These are phyloP conservation scores for Penicillium paneum DNA, from an alignment of 2,329 filamentous ascomycete genomes.

Conservation along the genomic window DNA sequence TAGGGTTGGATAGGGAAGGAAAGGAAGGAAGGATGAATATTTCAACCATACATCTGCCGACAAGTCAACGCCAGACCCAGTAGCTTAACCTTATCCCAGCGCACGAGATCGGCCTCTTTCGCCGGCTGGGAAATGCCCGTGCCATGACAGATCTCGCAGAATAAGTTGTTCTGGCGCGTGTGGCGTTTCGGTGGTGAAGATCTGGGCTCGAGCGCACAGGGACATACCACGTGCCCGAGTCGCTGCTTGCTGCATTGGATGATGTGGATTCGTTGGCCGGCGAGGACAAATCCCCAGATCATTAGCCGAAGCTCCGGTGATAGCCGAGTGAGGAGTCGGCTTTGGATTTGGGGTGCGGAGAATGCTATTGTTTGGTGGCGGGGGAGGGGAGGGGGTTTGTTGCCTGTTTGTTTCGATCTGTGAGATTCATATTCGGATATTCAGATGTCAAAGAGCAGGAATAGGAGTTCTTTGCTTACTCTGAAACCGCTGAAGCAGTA, in stretches of 20 bases:
- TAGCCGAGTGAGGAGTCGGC: slow-evolving; percentile 30
- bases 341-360: slow-evolving; percentile 24
- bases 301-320: slow-evolving; percentile 37
- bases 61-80: slow-evolving; percentile 33
- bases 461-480: slow-evolving; percentile 26
- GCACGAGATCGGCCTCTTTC: slow-evolving; percentile 18
- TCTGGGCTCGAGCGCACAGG: slow-evolving; percentile 1
- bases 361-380: slow-evolving; percentile 10
- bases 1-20: not conserved
- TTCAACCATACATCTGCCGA: slow-evolving; percentile 34
- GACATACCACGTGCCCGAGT: slow-evolving; percentile 35
- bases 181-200: not conserved
- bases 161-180: not conserved
- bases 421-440: slow-evolving; percentile 7
- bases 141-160: slow-evolving; percentile 37
- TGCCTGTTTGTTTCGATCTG: slow-evolving; percentile 18
- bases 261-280: slow-evolving; percentile 34
- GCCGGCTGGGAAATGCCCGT: slow-evolving; percentile 27
- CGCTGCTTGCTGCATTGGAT: slow-evolving; percentile 32
- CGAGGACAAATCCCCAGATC: slow-evolving; percentile 37
- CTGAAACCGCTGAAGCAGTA: slow-evolving; percentile 39
- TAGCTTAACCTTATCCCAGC: slow-evolving; percentile 13
- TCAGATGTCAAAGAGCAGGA: not conserved
- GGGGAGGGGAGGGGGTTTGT: slow-evolving; percentile 29
- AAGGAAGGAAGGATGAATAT: not conserved